Conservation (phyloP, 352 stramenopile species). For the Phytopythium helicoides region DNA sequence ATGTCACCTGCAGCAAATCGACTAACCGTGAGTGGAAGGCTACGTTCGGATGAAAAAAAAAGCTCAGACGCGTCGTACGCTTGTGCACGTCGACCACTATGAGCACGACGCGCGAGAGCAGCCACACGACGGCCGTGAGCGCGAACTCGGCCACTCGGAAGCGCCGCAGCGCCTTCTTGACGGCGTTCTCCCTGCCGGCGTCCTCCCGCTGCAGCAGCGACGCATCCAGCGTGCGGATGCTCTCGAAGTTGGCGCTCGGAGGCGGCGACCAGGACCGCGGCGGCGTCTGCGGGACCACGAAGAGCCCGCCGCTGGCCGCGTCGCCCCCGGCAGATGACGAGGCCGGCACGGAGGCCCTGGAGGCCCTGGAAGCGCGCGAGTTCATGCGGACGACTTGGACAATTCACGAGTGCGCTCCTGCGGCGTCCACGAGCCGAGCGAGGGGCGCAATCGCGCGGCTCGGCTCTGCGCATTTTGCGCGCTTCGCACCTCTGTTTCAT, state of each 20-base stretch:
- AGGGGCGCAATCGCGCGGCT: too few relatives aligned
- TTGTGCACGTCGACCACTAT: slow-evolving; percentile 31
- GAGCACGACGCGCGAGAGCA: slow-evolving; percentile 33
- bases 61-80: slow-evolving; percentile 16
- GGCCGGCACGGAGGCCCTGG: not conserved
- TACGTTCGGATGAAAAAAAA: not conserved
- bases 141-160: slow-evolving; percentile 30
- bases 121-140: slow-evolving; percentile 31
- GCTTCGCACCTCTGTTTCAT: too few relatives aligned
- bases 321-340: slow-evolving; percentile 1
- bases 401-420: too few relatives aligned
- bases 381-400: not conserved
- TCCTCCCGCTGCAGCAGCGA: not conserved
- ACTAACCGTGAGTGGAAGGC: not conserved
- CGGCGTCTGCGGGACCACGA: slow-evolving; percentile 6
- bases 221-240: not conserved
- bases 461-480: too few relatives aligned
- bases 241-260: slow-evolving; percentile 6
- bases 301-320: not conserved
- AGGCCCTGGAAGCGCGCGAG: not conserved
- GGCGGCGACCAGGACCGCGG: slow-evolving; percentile 9
- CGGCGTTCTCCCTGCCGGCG: not conserved
- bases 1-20: slow-evolving; percentile 41
- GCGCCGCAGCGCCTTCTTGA: slow-evolving; percentile 17
- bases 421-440: too few relatives aligned